Evolutionary conservation across 1,139 yeast species (phyloP).

Genomic region (Kodamaea anthophila): DNA sequence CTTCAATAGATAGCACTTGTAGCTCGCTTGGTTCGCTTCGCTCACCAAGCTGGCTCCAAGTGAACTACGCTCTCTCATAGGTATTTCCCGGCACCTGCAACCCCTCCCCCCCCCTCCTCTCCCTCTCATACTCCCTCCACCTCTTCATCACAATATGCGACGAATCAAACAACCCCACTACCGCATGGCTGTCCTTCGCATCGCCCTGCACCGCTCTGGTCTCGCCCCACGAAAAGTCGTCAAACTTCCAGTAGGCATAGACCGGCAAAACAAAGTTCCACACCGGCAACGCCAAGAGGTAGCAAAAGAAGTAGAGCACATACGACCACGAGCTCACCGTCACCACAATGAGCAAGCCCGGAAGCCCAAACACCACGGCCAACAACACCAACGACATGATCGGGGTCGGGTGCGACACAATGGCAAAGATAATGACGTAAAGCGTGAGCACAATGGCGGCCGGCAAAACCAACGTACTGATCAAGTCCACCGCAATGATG

Average conservation of each 20-base stretch:
- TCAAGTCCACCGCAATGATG: slow-evolving; percentile 76
- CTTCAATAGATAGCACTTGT: too few species aligned
- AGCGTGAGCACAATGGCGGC: slow-evolving; percentile 85
- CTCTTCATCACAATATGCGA: slow-evolving; percentile 82
- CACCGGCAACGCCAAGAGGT: slow-evolving; percentile 77
- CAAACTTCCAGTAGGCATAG: slow-evolving; percentile 94
- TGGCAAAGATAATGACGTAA: slow-evolving; percentile 73
- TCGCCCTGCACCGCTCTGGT: slow-evolving; percentile 79
- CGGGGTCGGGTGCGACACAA: slow-evolving; percentile 80
- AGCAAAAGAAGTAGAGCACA: slow-evolving; percentile 75
- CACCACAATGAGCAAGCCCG: slow-evolving; percentile 80
- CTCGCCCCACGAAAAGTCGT: slow-evolving; percentile 98
- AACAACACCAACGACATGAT: slow-evolving; percentile 70
- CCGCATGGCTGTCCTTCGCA: slow-evolving; percentile 57
- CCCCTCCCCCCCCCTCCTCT: slow-evolving; percentile 33
- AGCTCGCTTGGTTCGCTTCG: too few species aligned
- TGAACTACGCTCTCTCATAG: too few species aligned
- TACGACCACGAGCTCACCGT: slow-evolving; percentile 80
- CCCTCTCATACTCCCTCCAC: slow-evolving; percentile 91
- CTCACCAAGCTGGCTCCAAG: too few species aligned
- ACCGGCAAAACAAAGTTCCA: slow-evolving; percentile 92
- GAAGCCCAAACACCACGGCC: slow-evolving; percentile 81
- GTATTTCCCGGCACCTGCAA: too few species aligned
- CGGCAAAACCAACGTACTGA: slow-evolving; percentile 89
- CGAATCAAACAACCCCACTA: slow-evolving; percentile 82